Conservation (phyloP, 73 alveolate genomes). For the Paramecium caudatum region DNA sequence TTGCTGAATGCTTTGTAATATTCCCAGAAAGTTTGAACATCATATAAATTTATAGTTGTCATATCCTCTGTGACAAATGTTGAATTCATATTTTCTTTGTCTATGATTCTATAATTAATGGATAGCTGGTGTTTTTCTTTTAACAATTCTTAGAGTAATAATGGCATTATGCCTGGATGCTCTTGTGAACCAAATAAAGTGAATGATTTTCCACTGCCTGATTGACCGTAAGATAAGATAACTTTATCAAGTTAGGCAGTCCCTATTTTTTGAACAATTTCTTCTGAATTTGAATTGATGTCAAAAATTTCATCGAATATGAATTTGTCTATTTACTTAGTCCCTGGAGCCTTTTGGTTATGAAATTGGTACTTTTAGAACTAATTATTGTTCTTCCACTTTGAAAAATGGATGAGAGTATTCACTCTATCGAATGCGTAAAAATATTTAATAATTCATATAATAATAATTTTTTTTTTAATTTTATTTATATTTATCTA, state of each 20-base stretch:
- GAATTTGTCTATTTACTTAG: conserved; percentile 6
- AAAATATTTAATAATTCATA: conserved; percentile 46
- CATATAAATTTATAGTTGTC: neutral
- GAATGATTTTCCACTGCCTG: conserved; percentile 47
- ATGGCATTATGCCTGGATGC: conserved; percentile 52
- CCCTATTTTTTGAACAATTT: neutral
- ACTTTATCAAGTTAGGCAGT: neutral
- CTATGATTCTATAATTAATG: neutral
- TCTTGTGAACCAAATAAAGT: neutral
- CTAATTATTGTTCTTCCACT: neutral
- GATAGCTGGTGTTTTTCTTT: neutral
- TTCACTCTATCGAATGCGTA: conserved; percentile 35
- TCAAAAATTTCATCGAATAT: neutral
- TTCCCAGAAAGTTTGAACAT: conserved; percentile 26
- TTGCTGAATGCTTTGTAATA: neutral
- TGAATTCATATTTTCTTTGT: neutral
- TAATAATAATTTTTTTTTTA: neutral
- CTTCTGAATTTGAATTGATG: no score
- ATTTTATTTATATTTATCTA: neutral
- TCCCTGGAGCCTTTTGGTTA: neutral
- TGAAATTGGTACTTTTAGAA: neutral
- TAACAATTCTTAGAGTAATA: neutral
- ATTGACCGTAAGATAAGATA: conserved; percentile 3
- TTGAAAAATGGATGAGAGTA: neutral
- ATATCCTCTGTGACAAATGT: conserved; percentile 21